These are phyloP conservation scores for Prinsepia uniflora DNA, from an alignment of 306 rosid species.

Conservation along the genomic window DNA sequence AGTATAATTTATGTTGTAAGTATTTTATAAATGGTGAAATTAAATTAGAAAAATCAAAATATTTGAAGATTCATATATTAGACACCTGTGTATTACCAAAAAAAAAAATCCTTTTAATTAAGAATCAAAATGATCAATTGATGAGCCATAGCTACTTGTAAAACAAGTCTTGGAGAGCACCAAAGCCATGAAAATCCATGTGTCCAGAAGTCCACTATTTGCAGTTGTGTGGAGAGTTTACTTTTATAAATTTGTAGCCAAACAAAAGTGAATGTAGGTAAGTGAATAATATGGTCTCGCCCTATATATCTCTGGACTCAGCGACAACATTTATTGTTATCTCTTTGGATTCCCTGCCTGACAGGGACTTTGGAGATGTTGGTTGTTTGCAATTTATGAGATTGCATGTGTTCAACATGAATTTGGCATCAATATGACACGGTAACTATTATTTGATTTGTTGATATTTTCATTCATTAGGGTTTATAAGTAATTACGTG, in stretches of 20 bases:
- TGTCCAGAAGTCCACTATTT: not conserved
- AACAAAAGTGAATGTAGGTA: not conserved
- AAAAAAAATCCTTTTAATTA: not conserved
- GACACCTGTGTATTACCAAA: no score
- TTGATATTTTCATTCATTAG: no score
- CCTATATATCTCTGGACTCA: not conserved
- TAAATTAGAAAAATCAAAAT: no score
- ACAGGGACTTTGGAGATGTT: not conserved
- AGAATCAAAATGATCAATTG: not conserved
- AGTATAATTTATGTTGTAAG: not conserved
- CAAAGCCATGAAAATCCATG: not conserved
- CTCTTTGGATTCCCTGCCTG: slow-evolving; percentile 7
- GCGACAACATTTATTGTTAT: not conserved
- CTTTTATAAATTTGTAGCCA: not conserved
- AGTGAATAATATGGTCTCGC: not conserved
- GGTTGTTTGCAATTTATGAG: slow-evolving; percentile 7
- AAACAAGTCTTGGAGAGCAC: not conserved
- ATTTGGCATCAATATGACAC: not conserved
- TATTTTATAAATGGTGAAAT: not conserved
- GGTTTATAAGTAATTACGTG: no score
- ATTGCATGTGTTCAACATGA: not conserved
- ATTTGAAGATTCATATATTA: no score
- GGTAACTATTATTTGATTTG: no score
- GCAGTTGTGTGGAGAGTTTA: not conserved
- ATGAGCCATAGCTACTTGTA: not conserved